Conservation (phyloP, 2,329 filamentous ascomycete genomes). For the Colletotrichum noveboracense region DNA sequence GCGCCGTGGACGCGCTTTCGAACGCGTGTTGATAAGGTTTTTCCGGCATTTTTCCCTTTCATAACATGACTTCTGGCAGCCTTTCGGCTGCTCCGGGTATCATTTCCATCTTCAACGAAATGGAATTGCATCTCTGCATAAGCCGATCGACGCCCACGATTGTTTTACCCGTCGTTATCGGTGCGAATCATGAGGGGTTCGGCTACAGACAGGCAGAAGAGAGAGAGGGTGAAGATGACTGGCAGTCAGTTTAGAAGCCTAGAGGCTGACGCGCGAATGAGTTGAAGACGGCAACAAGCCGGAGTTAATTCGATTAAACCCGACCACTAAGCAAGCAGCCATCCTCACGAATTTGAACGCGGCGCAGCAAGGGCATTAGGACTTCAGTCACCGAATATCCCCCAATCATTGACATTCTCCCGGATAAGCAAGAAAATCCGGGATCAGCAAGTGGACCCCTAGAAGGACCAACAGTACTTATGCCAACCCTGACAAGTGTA, state of each 20-base stretch:
- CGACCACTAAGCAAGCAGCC: neutral
- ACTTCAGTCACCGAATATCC: neutral
- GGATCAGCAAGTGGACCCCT: neutral
- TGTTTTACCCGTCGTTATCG: neutral
- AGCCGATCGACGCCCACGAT: rapidly evolving
- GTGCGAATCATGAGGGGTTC: neutral
- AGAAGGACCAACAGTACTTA: neutral
- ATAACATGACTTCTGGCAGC: neutral
- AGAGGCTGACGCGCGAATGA: neutral
- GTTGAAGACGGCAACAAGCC: neutral
- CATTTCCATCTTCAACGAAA: neutral
- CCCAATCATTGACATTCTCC: neutral
- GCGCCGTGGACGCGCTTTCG: neutral
- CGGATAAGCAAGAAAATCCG: neutral
- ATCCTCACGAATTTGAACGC: neutral
- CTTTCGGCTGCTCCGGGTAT: neutral
- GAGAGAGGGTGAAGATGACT: neutral
- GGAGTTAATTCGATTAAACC: neutral
- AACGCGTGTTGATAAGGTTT: neutral
- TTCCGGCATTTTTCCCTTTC: neutral
- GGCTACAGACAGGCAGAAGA: neutral
- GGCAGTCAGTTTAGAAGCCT: neutral
- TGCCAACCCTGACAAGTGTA: neutral
- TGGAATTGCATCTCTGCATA: neutral
- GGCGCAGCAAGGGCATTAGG: neutral